Evolutionary conservation across 2,329 filamentous ascomycete genomes (phyloP), one percentile per base, ranked within the genome.

Genomic region (Lomentospora prolificans): DNA sequence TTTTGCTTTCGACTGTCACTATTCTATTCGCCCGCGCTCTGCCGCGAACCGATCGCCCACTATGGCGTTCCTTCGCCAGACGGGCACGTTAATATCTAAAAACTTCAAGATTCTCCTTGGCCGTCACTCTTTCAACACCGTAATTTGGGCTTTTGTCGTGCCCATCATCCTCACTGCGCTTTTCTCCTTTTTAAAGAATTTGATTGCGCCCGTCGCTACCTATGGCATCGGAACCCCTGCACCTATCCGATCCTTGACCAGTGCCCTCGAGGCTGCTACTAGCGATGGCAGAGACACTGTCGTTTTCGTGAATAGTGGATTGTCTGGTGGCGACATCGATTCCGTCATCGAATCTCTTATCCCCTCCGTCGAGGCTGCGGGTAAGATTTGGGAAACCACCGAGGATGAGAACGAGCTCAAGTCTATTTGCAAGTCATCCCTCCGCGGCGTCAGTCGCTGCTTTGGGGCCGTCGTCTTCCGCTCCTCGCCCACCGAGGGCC

Each of bases 221-320:
- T 95, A 79, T 64, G 91, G 91, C 48, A 83, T 96, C 60, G 87
- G 85, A 48, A 66, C 75, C 0, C 68, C 82, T 0, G 73, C 70
- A 5, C 76, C 83, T 0, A 70, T 96, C 59, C 80, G 84, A 58
- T 78, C 80, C 9, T 76, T 95, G 17, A 64, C 75, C 31, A 72
- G 87, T 59, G 89, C 84, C 1, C 75, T 95, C 30, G 65, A 69
- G 19, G 71, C 72, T 25, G 81, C 84, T 2, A 70, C 71, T 14
- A 74, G 74, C 9, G 68, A 69, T 25, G 82, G 83, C 17, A 78
- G 87, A 60, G 70, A 87, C 61, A 89, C 81, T 53, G 74, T 96
- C 12, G 84, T 85, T 10, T 89, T 96, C 56, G 84, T 95, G 57
- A 86, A 95, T 66, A 90, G 82, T 69, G 87, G 86, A 8, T 71